A percentile compares a stretch with the other conserved stretches of the same genome.
phyloP scores from a whole-genome alignment of 805 yeast genomes.

The Metschnikowia proteae region DNA sequence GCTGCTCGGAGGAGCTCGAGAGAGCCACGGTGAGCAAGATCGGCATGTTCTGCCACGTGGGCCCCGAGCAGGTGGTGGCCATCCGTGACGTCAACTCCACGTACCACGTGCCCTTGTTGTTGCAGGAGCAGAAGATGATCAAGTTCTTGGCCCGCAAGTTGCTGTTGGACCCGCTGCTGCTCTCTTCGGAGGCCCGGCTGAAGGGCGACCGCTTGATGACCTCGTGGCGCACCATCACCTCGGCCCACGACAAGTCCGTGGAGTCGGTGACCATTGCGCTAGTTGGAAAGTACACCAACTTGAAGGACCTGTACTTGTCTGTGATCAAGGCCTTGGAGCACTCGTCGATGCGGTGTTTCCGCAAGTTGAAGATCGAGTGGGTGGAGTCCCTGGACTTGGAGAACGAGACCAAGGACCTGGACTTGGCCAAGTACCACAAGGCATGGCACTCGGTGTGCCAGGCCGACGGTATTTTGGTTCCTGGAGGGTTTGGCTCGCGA shows the following conservation, averaged over 20 bases:
- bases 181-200: slow-evolving; percentile 46
- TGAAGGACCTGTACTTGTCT: slow-evolving; percentile 91
- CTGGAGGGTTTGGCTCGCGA: slow-evolving; percentile 97
- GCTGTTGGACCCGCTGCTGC: slow-evolving; percentile 45
- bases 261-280: slow-evolving; percentile 91
- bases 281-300: slow-evolving; percentile 95
- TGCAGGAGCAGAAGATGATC: slow-evolving; percentile 83
- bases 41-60: slow-evolving; percentile 99
- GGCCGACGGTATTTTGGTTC: slow-evolving; percentile 95
- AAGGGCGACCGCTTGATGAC: slow-evolving; percentile 66
- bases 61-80: slow-evolving; percentile 95
- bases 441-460: slow-evolving; percentile 93
- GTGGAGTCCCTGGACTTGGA: slow-evolving; percentile 93
- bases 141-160: slow-evolving; percentile 68
- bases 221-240: slow-evolving; percentile 79
- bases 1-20: slow-evolving; percentile 84
- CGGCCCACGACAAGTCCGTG: slow-evolving; percentile 73
- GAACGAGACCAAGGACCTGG: slow-evolving; percentile 55
- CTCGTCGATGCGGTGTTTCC: slow-evolving; percentile 83
- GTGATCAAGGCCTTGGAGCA: slow-evolving; percentile 96
- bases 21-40: slow-evolving; percentile 87
- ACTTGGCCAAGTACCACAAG: slow-evolving; percentile 79
- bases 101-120: slow-evolving; percentile 91
- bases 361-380: slow-evolving; percentile 87
- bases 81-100: slow-evolving; percentile 96